phyloP scores from a whole-genome alignment of 2,329 filamentous ascomycete species.

The Penicillium sp. region DNA sequence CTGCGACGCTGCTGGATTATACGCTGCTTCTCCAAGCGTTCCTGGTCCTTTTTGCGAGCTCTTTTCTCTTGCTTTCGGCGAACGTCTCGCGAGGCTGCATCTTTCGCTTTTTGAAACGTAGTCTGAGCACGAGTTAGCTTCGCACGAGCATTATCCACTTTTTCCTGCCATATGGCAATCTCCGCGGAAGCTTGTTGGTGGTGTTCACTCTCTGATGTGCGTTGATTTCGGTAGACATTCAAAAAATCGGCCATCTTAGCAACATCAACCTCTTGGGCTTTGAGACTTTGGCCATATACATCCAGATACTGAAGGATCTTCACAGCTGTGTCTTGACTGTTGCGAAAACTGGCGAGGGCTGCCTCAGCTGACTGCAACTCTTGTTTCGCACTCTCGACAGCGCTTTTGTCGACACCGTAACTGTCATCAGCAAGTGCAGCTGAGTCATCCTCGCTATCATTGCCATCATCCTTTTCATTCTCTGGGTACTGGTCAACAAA shows the following conservation, averaged over 20 bases:
- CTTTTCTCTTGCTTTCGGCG: constrained; percentile 18
- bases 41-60: constrained; percentile 24
- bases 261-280: constrained; percentile 26
- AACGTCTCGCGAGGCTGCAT: constrained; percentile 18
- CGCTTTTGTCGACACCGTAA: constrained; percentile 7
- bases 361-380: constrained; percentile 30
- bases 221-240: constrained; percentile 28
- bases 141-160: constrained; percentile 19
- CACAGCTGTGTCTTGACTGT: constrained; percentile 21
- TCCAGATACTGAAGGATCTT: constrained; percentile 30
- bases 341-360: constrained; percentile 28
- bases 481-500: constrained; percentile 53
- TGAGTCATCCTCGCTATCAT: constrained; percentile 28
- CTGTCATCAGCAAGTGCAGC: constrained; percentile 9
- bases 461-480: constrained; percentile 36
- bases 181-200: constrained; percentile 22
- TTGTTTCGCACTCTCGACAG: constrained; percentile 20
- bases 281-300: constrained; percentile 29
- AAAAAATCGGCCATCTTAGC: constrained; percentile 33
- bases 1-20: constrained; percentile 25
- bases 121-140: constrained; percentile 7
- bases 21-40: constrained; percentile 22
- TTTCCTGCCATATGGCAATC: constrained; percentile 23
- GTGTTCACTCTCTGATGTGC: constrained; percentile 22
- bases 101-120: constrained; percentile 18